Percentiles rank a stretch among this genome's conserved stretches.
phyloP scores from a whole-genome alignment of 2,329 filamentous ascomycete genomes.

The Cladosporium sp. region DNA sequence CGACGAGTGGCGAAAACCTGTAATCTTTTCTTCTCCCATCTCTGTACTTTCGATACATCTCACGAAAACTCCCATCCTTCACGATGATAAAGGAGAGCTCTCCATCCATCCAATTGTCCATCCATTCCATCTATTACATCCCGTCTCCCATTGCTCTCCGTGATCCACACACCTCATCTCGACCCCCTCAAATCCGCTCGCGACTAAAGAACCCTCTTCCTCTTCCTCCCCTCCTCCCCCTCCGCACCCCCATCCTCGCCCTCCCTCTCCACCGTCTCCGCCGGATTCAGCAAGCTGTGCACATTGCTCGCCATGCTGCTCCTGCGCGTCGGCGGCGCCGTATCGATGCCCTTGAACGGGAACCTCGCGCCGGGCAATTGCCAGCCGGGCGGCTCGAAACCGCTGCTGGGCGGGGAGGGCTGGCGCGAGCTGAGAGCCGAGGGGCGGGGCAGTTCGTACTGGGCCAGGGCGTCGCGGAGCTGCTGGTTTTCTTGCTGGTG shows the following conservation, averaged over 20 bases:
- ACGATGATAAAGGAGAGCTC: no score
- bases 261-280: constrained; percentile 59
- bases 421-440: constrained; percentile 45
- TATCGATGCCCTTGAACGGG: constrained; percentile 45
- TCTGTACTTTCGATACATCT: no score
- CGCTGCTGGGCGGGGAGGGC: constrained; percentile 48
- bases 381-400: constrained; percentile 53
- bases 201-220: constrained; percentile 48
- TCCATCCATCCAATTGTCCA: background rate
- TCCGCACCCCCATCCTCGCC: constrained; percentile 55
- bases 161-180: background rate
- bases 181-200: background rate
- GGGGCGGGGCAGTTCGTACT: constrained; percentile 57
- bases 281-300: constrained; percentile 60
- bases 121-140: background rate
- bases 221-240: constrained; percentile 55
- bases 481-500: constrained; percentile 61
- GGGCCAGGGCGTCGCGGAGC: constrained; percentile 55
- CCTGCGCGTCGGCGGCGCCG: constrained; percentile 57
- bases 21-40: no score
- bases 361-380: constrained; percentile 46
- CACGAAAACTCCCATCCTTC: no score
- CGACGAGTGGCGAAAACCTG: no score
- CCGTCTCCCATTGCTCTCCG: background rate
- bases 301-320: constrained; percentile 68